A percentile compares a stretch with the other conserved stretches of the same genome.
Conservation (phyloP, 805 yeast species). For the Lipomyces sp. region DNA sequence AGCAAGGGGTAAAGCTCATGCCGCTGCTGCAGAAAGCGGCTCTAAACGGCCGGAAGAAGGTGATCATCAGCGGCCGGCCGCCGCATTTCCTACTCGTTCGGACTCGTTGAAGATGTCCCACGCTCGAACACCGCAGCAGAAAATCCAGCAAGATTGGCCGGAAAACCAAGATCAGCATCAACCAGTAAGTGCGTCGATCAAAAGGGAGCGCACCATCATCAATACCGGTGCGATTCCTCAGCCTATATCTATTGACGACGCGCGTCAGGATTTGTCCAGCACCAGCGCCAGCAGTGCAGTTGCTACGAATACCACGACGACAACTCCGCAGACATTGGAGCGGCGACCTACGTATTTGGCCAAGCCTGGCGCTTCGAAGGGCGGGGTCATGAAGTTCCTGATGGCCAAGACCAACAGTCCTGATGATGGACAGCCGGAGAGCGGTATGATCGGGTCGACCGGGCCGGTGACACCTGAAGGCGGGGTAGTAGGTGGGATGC, state of each 20-base stretch:
- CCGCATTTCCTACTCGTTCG: constrained; percentile 25
- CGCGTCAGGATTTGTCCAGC: background rate
- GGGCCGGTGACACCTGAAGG: background rate
- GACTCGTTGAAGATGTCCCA: constrained; percentile 41
- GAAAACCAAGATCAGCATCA: constrained; percentile 1
- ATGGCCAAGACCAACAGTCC: constrained; percentile 2
- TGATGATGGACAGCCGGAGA: background rate
- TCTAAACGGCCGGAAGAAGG: background rate
- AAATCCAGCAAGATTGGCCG: background rate
- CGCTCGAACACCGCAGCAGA: background rate
- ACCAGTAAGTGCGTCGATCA: constrained; percentile 10
- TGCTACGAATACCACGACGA: background rate
- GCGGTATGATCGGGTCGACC: background rate
- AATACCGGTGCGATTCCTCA: constrained; percentile 10
- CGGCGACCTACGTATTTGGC: constrained; percentile 7
- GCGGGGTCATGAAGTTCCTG: constrained; percentile 17
- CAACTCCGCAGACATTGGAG: background rate
- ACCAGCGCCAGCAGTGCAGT: background rate
- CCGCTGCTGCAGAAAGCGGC: background rate
- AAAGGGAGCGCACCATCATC: constrained; percentile 29
- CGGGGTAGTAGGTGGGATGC: constrained; percentile 9
- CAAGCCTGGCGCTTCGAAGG: constrained; percentile 2
- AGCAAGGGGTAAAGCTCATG: background rate
- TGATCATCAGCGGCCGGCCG: background rate
- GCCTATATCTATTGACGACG: background rate